phyloP scores from a whole-genome alignment of 2,329 filamentous ascomycete genomes.

The Paecilomyces sp. region DNA sequence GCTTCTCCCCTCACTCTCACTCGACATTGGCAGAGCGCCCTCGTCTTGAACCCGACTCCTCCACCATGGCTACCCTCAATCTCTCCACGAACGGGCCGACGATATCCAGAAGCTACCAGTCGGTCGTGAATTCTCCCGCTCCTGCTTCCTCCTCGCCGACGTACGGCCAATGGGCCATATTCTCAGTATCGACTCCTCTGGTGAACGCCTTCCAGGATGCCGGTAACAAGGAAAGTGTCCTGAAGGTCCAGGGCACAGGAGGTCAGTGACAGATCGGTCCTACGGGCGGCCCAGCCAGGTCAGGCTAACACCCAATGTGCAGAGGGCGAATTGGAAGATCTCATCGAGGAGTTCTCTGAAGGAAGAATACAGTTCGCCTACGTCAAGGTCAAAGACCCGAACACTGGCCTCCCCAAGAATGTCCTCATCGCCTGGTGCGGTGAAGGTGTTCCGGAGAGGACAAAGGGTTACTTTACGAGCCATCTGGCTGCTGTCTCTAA shows the following conservation, averaged over 20 bases:
- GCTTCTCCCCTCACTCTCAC: neutral
- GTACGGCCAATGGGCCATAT: constrained; percentile 87
- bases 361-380: constrained; percentile 96
- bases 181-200: constrained; percentile 85
- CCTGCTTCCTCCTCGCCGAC: constrained; percentile 65
- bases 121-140: constrained; percentile 55
- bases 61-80: constrained; percentile 69
- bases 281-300: neutral
- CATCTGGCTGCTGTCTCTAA: constrained; percentile 85
- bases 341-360: constrained; percentile 94
- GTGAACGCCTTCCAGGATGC: constrained; percentile 87
- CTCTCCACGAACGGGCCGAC: constrained; percentile 71
- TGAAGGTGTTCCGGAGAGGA: constrained; percentile 94
- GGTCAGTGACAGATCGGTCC: constrained; percentile 46
- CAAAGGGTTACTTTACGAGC: constrained; percentile 97
- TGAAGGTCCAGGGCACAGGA: constrained; percentile 90
- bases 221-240: constrained; percentile 79
- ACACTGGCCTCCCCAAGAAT: constrained; percentile 80
- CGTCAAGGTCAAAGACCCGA: constrained; percentile 92
- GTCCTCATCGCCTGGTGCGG: constrained; percentile 96
- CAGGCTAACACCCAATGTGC: constrained; percentile 17
- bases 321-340: constrained; percentile 86
- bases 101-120: constrained; percentile 69
- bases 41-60: neutral
- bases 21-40: neutral